A percentile compares a stretch with the other conserved stretches of the same genome.
phyloP scores from a whole-genome alignment of 106 monocot species.

The Platanthera guangdongensis region DNA sequence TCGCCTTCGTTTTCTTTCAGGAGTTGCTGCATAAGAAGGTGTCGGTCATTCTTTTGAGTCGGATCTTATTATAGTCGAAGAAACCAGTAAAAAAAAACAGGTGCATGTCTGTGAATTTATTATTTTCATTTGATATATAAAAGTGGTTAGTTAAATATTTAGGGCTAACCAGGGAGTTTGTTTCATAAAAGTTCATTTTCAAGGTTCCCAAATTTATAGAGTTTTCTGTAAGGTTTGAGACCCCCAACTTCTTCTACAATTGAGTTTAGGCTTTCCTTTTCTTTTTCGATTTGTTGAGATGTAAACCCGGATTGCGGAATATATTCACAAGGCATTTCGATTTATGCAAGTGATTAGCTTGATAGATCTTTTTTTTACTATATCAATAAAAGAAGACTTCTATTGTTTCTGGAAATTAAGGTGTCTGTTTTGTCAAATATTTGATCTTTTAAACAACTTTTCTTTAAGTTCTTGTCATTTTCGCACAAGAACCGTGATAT shows the following conservation, averaged over 20 bases:
- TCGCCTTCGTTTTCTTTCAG: constrained; percentile 5
- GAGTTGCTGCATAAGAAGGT: constrained; percentile 21
- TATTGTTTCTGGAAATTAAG: background rate
- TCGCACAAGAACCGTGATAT: background rate
- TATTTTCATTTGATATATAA: constrained; percentile 13
- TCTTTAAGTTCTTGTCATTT: background rate
- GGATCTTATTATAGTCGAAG: constrained; percentile 18
- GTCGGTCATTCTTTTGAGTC: constrained; percentile 13
- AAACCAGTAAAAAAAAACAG: constrained; percentile 19
- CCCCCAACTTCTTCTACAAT: background rate
- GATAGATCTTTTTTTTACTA: background rate
- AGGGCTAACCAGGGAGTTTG: constrained; percentile 12
- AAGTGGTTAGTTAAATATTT: constrained; percentile 21
- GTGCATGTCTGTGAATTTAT: constrained; percentile 21
- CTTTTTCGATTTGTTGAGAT: constrained; percentile 1
- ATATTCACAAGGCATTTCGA: background rate
- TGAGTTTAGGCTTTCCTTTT: constrained; percentile 7
- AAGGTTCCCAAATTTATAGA: constrained; percentile 1
- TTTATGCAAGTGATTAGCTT: constrained; percentile 1
- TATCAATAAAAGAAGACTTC: constrained; percentile 2
- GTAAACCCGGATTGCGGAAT: background rate
- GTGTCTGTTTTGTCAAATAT: background rate
- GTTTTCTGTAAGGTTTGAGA: constrained; percentile 2
- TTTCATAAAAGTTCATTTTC: background rate
- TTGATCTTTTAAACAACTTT: background rate